Conservation (phyloP, 2,329 filamentous ascomycete species). For the Dothistroma pini region DNA sequence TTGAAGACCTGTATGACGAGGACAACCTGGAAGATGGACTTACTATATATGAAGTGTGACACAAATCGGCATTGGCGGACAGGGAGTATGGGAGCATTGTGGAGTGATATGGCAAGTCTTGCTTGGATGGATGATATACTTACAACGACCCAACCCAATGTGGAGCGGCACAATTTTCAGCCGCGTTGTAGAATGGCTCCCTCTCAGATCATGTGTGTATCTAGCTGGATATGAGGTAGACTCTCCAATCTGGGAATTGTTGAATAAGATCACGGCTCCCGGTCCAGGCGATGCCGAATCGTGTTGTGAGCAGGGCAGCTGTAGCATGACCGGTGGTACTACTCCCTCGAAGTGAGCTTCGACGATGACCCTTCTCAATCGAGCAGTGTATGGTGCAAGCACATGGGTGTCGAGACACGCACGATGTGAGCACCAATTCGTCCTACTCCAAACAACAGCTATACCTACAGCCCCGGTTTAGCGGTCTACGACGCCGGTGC, state of each 20-base stretch:
- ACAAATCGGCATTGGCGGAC: background rate
- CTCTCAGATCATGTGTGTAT: slow-evolving; percentile 7
- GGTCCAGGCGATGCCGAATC: background rate
- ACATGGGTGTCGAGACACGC: too few species aligned
- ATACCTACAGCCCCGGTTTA: background rate
- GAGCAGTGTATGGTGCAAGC: too few species aligned
- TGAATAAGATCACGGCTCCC: background rate
- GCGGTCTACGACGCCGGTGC: background rate
- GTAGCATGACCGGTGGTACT: background rate
- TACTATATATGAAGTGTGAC: slow-evolving; percentile 23
- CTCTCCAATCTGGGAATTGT: slow-evolving; percentile 3
- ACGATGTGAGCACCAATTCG: background rate
- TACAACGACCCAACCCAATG: slow-evolving; percentile 1
- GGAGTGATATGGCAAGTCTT: background rate
- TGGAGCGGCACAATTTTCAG: slow-evolving; percentile 5
- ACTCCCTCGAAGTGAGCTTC: background rate
- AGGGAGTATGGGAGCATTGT: background rate
- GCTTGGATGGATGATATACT: background rate
- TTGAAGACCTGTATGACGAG: slow-evolving; percentile 16
- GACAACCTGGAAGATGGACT: slow-evolving; percentile 20
- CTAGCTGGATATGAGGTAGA: background rate
- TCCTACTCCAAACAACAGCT: background rate
- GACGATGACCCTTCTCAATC: background rate
- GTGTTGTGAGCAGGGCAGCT: background rate
- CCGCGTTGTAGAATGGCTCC: slow-evolving; percentile 25